phyloP scores from a whole-genome alignment of 2,329 filamentous ascomycete species.

The Hypoxylon sp. region DNA sequence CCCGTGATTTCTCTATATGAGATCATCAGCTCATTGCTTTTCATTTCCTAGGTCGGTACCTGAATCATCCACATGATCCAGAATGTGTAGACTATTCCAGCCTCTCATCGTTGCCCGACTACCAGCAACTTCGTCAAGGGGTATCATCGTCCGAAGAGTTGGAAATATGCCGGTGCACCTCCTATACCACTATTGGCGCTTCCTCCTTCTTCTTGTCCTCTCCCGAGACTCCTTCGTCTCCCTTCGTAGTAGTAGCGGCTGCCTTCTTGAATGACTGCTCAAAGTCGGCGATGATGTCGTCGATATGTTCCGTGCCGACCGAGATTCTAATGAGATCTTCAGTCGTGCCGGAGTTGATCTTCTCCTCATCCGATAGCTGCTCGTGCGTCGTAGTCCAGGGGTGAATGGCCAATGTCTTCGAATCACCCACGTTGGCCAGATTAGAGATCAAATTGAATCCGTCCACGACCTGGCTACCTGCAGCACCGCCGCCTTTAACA shows the following conservation, averaged over 20 bases:
- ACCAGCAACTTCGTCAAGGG: constrained; percentile 7
- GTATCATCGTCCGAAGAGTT: constrained; percentile 17
- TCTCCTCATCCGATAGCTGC: constrained; percentile 84
- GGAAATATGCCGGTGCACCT: neutral
- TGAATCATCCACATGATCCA: too few species aligned
- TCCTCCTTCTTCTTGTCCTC: constrained; percentile 50
- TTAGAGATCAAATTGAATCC: constrained; percentile 95
- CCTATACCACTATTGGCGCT: constrained; percentile 49
- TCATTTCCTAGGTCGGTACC: too few species aligned
- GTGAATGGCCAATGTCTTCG: constrained; percentile 93
- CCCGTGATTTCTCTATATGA: too few species aligned
- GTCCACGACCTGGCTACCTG: constrained; percentile 88
- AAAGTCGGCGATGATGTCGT: constrained; percentile 96
- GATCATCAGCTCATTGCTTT: too few species aligned
- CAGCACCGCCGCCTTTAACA: constrained; percentile 85
- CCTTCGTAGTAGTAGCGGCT: constrained; percentile 52
- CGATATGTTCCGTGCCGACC: constrained; percentile 94
- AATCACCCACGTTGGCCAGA: constrained; percentile 94
- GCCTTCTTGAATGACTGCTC: constrained; percentile 83
- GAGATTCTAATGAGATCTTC: constrained; percentile 94
- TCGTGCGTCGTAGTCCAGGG: constrained; percentile 96
- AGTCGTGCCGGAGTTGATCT: constrained; percentile 80
- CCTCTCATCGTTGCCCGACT: neutral
- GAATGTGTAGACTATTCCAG: too few species aligned
- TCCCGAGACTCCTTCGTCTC: constrained; percentile 35